These are phyloP conservation scores for Kodamaea derodonti DNA, from an alignment of 1,139 yeast genomes.

Conservation along the genomic window DNA sequence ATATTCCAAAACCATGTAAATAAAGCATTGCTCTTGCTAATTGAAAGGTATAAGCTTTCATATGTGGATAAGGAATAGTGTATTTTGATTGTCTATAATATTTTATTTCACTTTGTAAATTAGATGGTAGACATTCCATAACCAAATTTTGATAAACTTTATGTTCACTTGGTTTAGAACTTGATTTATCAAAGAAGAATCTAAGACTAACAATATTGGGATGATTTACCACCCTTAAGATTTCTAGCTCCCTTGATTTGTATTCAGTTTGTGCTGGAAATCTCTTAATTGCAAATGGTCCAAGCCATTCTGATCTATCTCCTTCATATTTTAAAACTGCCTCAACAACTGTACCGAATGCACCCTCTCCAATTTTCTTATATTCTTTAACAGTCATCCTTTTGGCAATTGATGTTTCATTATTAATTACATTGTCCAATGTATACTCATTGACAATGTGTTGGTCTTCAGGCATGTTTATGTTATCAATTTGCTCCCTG, in stretches of 20 bases:
- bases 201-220: constrained; percentile 71
- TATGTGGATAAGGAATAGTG: constrained; percentile 67
- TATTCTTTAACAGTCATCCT: constrained; percentile 70
- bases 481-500: not conserved
- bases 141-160: constrained; percentile 74
- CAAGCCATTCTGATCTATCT: constrained; percentile 45
- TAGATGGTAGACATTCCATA: constrained; percentile 83
- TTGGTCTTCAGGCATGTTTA: constrained; percentile 7
- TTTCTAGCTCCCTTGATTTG: constrained; percentile 74
- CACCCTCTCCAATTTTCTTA: constrained; percentile 78
- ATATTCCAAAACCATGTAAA: constrained; percentile 72
- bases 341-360: constrained; percentile 79
- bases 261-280: constrained; percentile 86
- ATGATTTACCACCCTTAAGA: constrained; percentile 68
- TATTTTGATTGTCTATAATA: constrained; percentile 60
- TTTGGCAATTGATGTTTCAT: constrained; percentile 46
- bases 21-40: constrained; percentile 79
- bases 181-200: constrained; percentile 63
- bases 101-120: constrained; percentile 69
- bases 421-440: constrained; percentile 59
- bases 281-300: constrained; percentile 78
- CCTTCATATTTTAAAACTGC: constrained; percentile 46
- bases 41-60: constrained; percentile 77
- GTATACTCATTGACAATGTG: constrained; percentile 21
- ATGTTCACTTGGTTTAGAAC: constrained; percentile 48